These are phyloP conservation scores for Rhodotorula toruloides DNA, from an alignment of 768 basidiomycete species.

Conservation along the genomic window DNA sequence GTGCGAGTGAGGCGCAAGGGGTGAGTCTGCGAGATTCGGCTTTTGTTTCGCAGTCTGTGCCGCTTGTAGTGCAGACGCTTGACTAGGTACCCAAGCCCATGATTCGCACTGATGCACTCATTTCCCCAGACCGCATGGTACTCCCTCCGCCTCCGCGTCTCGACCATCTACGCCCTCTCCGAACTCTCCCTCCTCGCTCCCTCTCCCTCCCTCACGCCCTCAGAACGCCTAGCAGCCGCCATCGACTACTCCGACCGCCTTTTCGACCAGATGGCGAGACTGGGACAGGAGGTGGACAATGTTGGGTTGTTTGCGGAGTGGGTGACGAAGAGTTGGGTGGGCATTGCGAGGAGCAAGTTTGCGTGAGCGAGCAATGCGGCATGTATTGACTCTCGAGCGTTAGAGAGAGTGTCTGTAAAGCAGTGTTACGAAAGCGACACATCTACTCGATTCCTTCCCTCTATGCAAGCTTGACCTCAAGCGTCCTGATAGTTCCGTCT, in stretches of 20 bases:
- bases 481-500: constrained; percentile 19
- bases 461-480: constrained; percentile 5
- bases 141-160: constrained; percentile 26
- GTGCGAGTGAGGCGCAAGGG: constrained; percentile 23
- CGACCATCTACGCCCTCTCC: constrained; percentile 25
- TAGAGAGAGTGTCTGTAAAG: no score
- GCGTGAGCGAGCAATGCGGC: no score
- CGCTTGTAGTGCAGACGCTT: neutral
- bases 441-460: no score
- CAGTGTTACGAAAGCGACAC: no score
- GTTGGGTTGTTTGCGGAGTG: constrained; percentile 13
- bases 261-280: neutral
- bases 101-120: no score
- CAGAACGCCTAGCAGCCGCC: neutral
- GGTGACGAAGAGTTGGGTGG: constrained; percentile 31
- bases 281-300: constrained; percentile 1
- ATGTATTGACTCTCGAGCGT: no score
- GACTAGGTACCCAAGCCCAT: no score
- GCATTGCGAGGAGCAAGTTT: constrained; percentile 10
- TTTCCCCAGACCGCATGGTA: constrained; percentile 33
- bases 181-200: constrained; percentile 6
- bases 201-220: neutral
- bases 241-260: constrained; percentile 9
- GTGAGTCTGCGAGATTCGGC: constrained; percentile 1
- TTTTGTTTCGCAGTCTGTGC: no score